These are phyloP conservation scores for Adenanthera pavonina DNA, from an alignment of 306 rosid genomes.

Conservation along the genomic window DNA sequence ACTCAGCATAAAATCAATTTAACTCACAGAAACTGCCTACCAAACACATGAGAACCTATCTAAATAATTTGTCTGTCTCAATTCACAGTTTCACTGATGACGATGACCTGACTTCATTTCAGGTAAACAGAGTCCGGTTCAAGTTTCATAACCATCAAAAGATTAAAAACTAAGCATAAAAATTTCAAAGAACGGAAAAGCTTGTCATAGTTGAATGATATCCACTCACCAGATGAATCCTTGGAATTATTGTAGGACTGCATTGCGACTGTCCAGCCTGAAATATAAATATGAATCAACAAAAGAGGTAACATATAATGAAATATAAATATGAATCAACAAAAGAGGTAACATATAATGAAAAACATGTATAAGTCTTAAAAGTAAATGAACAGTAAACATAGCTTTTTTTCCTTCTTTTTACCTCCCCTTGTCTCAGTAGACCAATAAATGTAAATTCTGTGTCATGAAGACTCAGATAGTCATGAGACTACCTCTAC, in stretches of 20 bases:
- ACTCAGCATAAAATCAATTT: slow-evolving; percentile 25
- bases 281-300: slow-evolving; percentile 26
- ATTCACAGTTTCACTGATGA: slow-evolving; percentile 28
- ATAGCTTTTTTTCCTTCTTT: slow-evolving; percentile 11
- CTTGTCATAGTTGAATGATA: slow-evolving; percentile 32
- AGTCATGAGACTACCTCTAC: slow-evolving; percentile 30
- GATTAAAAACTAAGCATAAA: slow-evolving; percentile 11
- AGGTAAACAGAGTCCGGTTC: slow-evolving; percentile 14
- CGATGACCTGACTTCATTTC: slow-evolving; percentile 20
- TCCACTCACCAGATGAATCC: slow-evolving; percentile 68
- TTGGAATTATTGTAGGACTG: slow-evolving; percentile 52
- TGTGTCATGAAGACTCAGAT: slow-evolving; percentile 7
- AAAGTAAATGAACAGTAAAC: slow-evolving; percentile 24
- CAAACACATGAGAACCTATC: not conserved
- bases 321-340: slow-evolving; percentile 26
- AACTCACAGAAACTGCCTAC: slow-evolving; percentile 10
- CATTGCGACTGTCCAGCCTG: slow-evolving; percentile 79
- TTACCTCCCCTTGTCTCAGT: slow-evolving; percentile 3
- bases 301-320: no score
- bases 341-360: slow-evolving; percentile 12
- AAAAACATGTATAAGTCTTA: slow-evolving; percentile 22
- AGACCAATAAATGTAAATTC: slow-evolving; percentile 28
- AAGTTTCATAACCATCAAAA: slow-evolving; percentile 26
- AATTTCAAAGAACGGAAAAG: slow-evolving; percentile 30
- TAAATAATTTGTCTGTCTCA: slow-evolving; percentile 21